phyloP scores from a whole-genome alignment of 768 basidiomycete genomes.

The Mycena pura region DNA sequence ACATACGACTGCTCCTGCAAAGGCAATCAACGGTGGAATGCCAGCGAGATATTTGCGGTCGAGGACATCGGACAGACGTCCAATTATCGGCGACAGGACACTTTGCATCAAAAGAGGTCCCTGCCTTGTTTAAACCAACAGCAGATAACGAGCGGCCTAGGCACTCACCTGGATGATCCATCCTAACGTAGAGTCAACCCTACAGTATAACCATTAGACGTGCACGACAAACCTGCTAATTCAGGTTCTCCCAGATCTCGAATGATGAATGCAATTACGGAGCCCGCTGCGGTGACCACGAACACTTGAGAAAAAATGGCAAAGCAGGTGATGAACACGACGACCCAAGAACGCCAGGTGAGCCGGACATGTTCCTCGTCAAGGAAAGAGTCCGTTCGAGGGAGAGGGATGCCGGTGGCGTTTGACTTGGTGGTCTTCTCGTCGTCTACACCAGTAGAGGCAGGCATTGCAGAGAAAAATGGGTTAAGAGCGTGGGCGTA shows the following conservation, averaged over 20 bases:
- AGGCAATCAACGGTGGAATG: constrained; percentile 25
- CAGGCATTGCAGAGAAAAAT: constrained; percentile 1
- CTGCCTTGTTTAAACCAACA: not conserved
- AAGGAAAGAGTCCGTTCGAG: constrained; percentile 21
- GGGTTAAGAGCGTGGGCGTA: no score
- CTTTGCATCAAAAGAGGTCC: constrained; percentile 29
- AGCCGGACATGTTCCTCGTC: constrained; percentile 18
- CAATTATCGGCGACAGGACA: constrained; percentile 23
- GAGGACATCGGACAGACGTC: constrained; percentile 27
- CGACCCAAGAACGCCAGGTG: constrained; percentile 29
- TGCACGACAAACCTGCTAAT: constrained; percentile 19
- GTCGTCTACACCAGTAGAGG: not conserved
- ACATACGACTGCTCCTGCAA: constrained; percentile 27
- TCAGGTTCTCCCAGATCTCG: constrained; percentile 25
- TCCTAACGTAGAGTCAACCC: no score
- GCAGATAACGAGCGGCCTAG: not conserved
- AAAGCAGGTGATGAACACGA: constrained; percentile 24
- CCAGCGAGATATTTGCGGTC: constrained; percentile 29
- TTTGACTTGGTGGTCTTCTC: not conserved
- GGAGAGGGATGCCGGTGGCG: constrained; percentile 1
- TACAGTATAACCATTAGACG: no score
- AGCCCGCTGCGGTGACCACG: constrained; percentile 23
- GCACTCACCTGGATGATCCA: constrained; percentile 24
- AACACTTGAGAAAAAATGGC: constrained; percentile 25
- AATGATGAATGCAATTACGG: constrained; percentile 27